Percentiles rank a stretch among this genome's conserved stretches.
Conservation (phyloP, 1,284 basidiomycete species). For the Ceratobasidium sp. region DNA sequence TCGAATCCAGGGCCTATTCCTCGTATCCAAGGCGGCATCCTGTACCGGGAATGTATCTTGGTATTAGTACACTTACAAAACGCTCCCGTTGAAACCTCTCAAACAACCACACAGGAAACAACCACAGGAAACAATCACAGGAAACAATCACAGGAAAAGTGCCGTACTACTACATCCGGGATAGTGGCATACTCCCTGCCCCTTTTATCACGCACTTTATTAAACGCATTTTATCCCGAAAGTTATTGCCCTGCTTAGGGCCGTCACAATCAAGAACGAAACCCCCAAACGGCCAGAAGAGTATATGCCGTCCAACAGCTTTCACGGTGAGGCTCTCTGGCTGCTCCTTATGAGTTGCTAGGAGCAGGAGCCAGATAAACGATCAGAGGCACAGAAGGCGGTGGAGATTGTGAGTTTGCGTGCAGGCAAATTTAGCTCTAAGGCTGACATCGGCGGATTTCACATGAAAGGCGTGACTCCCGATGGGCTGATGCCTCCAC, state of each 20-base stretch:
- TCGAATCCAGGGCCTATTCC: constrained; percentile 65
- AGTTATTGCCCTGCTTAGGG: neutral
- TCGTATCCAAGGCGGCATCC: constrained; percentile 74
- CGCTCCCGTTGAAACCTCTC: neutral
- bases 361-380: neutral
- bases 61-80: neutral
- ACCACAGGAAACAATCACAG: neutral
- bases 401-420: too few species aligned
- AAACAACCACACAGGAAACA: neutral
- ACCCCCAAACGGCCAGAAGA: constrained; percentile 10
- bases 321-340: constrained; percentile 5
- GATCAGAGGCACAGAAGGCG: neutral
- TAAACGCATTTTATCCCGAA: neutral
- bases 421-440: too few species aligned
- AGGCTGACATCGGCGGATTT: too few species aligned
- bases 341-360: neutral
- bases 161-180: neutral
- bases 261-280: neutral
- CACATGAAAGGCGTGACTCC: too few species aligned
- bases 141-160: neutral
- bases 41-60: constrained; percentile 74
- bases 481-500: too few species aligned
- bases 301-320: neutral
- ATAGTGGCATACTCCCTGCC: neutral
- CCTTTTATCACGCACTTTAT: neutral